Percentiles rank a stretch among this genome's conserved stretches.
These are phyloP conservation scores for Millerozyma acaciae DNA, from an alignment of 805 yeast genomes.

Conservation along the genomic window DNA sequence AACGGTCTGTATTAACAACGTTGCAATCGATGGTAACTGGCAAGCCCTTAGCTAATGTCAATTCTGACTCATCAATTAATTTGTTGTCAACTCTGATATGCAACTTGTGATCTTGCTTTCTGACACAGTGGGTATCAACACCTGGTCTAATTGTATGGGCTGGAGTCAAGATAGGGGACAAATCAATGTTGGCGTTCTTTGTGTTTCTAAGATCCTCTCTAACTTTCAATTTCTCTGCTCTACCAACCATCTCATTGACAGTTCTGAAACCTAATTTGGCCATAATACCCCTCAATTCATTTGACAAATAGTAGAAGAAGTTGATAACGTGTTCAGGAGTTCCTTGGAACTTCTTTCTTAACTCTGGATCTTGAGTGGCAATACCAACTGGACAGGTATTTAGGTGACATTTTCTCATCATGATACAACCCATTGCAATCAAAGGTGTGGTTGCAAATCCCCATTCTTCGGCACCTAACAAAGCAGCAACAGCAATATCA, in stretches of 20 bases:
- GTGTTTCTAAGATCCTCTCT: conserved; percentile 82
- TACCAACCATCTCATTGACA: conserved; percentile 97
- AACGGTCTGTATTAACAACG: conserved; percentile 93
- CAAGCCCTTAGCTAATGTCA: conserved; percentile 92
- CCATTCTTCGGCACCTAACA: conserved; percentile 97
- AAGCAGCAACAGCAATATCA: conserved; percentile 93
- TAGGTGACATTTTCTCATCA: conserved; percentile 88
- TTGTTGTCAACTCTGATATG: conserved; percentile 94
- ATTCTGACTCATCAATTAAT: conserved; percentile 91
- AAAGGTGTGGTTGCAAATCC: conserved; percentile 97
- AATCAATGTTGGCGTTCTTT: conserved; percentile 86
- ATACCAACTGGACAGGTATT: conserved; percentile 97
- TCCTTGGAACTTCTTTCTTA: conserved; percentile 88
- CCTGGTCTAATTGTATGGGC: conserved; percentile 96
- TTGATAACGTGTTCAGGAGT: conserved; percentile 98
- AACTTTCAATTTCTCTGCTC: conserved; percentile 83
- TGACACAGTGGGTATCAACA: conserved; percentile 86
- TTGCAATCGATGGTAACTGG: conserved; percentile 93
- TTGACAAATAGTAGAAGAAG: conserved; percentile 92
- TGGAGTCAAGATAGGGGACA: conserved; percentile 92
- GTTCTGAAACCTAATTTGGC: conserved; percentile 94
- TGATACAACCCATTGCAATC: conserved; percentile 95
- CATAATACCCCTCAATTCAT: conserved; percentile 89
- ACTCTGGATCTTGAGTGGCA: conserved; percentile 96
- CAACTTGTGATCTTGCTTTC: conserved; percentile 90